Conservation (phyloP, 2,329 filamentous ascomycete species). For the Xylariaceae sp. region DNA sequence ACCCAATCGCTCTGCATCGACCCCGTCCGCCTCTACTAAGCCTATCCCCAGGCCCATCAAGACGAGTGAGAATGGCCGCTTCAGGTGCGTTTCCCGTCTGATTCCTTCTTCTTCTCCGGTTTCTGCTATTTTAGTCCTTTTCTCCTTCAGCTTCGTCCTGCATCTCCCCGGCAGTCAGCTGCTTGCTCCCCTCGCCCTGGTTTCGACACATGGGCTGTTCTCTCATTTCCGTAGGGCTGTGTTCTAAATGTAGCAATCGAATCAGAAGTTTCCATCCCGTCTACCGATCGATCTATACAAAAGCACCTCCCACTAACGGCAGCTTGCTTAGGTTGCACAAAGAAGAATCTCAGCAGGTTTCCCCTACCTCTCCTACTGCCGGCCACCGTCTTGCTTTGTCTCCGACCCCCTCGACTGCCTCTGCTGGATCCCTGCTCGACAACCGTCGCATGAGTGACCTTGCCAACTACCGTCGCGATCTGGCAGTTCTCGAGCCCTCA, state of each 20-base stretch:
- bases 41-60: slow-evolving; percentile 47
- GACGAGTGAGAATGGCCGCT: slow-evolving; percentile 48
- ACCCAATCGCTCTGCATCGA: slow-evolving; percentile 32
- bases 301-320: slow-evolving; percentile 28
- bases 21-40: slow-evolving; percentile 28
- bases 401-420: slow-evolving; percentile 39
- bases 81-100: slow-evolving; percentile 36
- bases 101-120: background rate
- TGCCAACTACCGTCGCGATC: slow-evolving; percentile 65
- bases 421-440: slow-evolving; percentile 48
- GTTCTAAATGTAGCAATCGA: background rate
- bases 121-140: background rate
- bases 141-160: background rate
- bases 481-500: slow-evolving; percentile 60
- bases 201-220: background rate
- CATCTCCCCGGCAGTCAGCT: background rate
- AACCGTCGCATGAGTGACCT: slow-evolving; percentile 57
- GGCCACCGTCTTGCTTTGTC: slow-evolving; percentile 41
- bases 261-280: background rate
- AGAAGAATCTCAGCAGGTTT: slow-evolving; percentile 42
- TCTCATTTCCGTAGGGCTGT: background rate
- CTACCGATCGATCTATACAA: background rate
- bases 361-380: slow-evolving; percentile 42
- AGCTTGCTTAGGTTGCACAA: slow-evolving; percentile 34
- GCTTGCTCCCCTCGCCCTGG: background rate